Evolutionary conservation across 441 rosid genomes (phyloP), one percentile per base, ranked within the genome.

Genomic region (Raphanus hybrid): DNA sequence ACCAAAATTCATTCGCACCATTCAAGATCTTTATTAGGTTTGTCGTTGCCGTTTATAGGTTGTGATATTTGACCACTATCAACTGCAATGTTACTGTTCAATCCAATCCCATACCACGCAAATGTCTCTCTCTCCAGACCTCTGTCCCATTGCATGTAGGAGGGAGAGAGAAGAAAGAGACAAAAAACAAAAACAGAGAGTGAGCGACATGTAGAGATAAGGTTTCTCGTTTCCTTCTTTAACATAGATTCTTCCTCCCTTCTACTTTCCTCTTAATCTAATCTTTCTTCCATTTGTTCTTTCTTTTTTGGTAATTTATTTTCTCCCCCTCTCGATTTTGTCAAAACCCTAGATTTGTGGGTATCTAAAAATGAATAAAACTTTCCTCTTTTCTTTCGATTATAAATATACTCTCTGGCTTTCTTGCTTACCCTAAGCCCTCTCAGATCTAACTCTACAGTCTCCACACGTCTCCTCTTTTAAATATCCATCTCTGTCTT

Each of bases 281-380:
- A 34, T 75, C 64, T 62, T 71, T 45, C 67, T 39, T 4, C 59
- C 55, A 76, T 64, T 64, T 41, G 50, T 58, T 66, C 69, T 58
- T 71, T 72, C 67, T 60, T 15, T 72, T 71, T 64, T 57, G 52
- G 75, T 41, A 27, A 70, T 8, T 39, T 71, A 5, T n/a, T 43
- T 57, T 2, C 67, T 8, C 48, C 60, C 60, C 48, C 11, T 9
- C 20, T 45, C 10, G 73, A 78, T 78, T 59, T 72, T 15, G 81
- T 78, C 82, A 55, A 62, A 78, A 63, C 82, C 82, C 82, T 78
- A 78, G 65, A 73, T 73, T 78, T 62, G 74, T 68, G 70, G 65
- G 18, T 68, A 73, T 73, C 74, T 45, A 10, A 37, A 64, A 70
- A 26, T 52, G 65, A 65, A 57, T 58, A 57, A n/a, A 59, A 50